These are phyloP conservation scores for Eimeria maxima DNA, from an alignment of 169 alveolate species.

Conservation along the genomic window DNA sequence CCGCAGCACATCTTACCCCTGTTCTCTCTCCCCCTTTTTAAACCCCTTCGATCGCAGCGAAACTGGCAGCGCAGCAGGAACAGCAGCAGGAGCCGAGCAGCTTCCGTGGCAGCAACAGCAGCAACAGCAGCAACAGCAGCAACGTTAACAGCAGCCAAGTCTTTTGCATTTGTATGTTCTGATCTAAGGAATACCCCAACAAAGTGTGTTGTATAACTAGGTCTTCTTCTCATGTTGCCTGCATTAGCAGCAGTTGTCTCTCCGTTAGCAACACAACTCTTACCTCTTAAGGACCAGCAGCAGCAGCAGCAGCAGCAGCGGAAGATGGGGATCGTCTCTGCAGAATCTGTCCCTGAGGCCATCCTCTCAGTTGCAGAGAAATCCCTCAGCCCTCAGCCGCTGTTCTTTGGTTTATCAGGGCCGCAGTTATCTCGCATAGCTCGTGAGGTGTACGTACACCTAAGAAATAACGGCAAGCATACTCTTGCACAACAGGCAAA, in stretches of 20 bases:
- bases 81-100: no score
- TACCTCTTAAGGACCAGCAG: no score
- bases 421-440: conserved; percentile 49
- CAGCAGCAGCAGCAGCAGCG: neutral
- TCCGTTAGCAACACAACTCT: neutral
- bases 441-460: conserved; percentile 63
- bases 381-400: neutral
- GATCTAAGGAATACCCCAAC: neutral
- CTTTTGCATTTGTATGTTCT: neutral
- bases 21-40: neutral
- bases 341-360: conserved; percentile 34
- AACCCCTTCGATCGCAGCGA: neutral
- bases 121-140: neutral
- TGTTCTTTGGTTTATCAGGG: conserved; percentile 16
- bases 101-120: neutral
- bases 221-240: neutral
- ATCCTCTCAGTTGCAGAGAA: conserved; percentile 28
- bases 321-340: neutral
- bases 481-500: conserved; percentile 45
- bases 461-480: neutral
- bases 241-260: neutral
- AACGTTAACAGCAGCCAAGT: neutral
- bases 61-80: neutral
- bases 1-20: neutral
- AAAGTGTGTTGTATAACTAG: neutral